Conservation (phyloP, 2,329 filamentous ascomycete species). For the Fusarium sarcochroum region DNA sequence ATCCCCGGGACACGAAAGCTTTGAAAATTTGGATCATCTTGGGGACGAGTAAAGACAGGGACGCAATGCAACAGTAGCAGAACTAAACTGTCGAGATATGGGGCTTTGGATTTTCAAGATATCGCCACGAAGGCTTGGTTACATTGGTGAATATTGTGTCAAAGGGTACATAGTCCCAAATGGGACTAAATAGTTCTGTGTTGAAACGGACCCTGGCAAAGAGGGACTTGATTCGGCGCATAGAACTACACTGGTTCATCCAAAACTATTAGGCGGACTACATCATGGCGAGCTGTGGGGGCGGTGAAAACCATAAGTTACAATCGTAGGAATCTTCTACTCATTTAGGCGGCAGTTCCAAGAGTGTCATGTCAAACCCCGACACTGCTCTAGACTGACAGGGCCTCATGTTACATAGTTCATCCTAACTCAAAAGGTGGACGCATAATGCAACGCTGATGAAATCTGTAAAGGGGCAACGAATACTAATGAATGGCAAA, state of each 20-base stretch:
- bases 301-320: not conserved
- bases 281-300: not conserved
- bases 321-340: not conserved
- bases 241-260: no score
- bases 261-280: not conserved
- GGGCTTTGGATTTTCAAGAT: not conserved
- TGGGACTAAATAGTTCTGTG: not conserved
- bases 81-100: not conserved
- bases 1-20: not conserved
- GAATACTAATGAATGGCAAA: constrained; percentile 6
- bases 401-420: not conserved
- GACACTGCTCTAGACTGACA: not conserved
- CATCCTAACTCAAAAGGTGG: not conserved
- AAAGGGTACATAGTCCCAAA: not conserved
- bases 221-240: not conserved
- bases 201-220: constrained; percentile 18
- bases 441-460: not conserved
- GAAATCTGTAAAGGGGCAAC: not conserved
- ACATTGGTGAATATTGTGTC: not conserved
- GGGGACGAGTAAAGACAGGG: not conserved
- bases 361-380: no score
- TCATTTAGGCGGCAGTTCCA: not conserved
- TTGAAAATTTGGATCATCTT: constrained; percentile 1
- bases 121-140: not conserved
- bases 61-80: not conserved